phyloP scores from a whole-genome alignment of 2,329 filamentous ascomycete genomes.

The Colletotrichum eremochloae region DNA sequence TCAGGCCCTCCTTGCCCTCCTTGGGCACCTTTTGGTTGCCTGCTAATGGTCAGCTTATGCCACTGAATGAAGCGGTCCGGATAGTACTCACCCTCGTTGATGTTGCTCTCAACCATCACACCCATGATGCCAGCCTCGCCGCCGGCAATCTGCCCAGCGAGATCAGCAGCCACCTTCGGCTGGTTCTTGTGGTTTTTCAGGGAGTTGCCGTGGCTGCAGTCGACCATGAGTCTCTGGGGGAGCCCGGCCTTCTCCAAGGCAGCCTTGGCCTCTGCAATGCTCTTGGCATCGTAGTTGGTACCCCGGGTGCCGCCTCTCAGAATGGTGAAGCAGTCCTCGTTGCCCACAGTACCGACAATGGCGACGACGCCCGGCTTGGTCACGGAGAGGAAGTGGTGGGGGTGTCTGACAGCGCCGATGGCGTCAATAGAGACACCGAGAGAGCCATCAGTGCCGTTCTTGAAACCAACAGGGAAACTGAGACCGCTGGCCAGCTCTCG shows the following conservation, averaged over 20 bases:
- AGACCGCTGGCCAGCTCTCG: constrained; percentile 93
- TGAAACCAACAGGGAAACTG: constrained; percentile 98
- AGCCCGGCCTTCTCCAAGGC: constrained; percentile 82
- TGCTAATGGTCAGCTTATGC: constrained; percentile 52
- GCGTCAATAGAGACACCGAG: constrained; percentile 93
- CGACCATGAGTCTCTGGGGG: constrained; percentile 88
- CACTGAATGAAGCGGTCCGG: background rate
- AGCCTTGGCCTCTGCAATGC: constrained; percentile 85
- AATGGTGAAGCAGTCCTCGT: constrained; percentile 98
- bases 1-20: constrained; percentile 85
- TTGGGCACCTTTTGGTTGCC: constrained; percentile 91
- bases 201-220: constrained; percentile 98
- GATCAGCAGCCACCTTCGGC: constrained; percentile 85
- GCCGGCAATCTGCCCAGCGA: constrained; percentile 86
- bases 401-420: constrained; percentile 90
- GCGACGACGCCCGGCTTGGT: constrained; percentile 96
- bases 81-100: constrained; percentile 81
- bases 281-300: constrained; percentile 91
- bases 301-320: constrained; percentile 92
- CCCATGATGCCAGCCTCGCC: constrained; percentile 93
- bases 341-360: constrained; percentile 93
- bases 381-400: constrained; percentile 96
- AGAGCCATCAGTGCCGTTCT: constrained; percentile 97
- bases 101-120: constrained; percentile 99
- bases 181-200: constrained; percentile 98